These are phyloP conservation scores for Solanum okadae DNA, from an alignment of 257 asterid genomes.

Conservation along the genomic window DNA sequence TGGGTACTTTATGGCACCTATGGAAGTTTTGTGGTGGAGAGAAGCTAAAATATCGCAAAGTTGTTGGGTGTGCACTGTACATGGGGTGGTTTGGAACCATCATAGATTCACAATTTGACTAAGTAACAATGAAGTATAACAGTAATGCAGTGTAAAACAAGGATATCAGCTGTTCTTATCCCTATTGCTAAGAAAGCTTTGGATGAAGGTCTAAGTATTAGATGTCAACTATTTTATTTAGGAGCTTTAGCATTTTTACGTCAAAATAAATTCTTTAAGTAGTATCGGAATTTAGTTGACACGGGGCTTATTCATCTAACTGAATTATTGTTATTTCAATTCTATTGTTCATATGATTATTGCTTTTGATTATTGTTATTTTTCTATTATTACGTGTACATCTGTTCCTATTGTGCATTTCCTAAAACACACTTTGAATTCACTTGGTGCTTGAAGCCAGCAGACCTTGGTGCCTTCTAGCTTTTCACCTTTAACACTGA, in stretches of 20 bases:
- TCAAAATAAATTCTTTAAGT: background rate
- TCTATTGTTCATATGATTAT: background rate
- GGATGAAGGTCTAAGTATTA: background rate
- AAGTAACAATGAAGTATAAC: background rate
- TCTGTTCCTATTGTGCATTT: background rate
- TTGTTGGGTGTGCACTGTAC: background rate
- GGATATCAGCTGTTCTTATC: background rate
- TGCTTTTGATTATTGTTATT: background rate
- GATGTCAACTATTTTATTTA: background rate
- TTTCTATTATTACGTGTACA: background rate
- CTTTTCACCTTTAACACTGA: background rate
- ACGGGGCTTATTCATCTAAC: background rate
- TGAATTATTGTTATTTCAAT: background rate
- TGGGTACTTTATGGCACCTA: background rate
- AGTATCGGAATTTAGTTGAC: background rate
- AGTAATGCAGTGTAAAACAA: background rate
- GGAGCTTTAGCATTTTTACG: background rate
- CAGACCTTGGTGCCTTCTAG: background rate
- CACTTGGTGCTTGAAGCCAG: background rate
- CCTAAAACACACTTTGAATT: background rate
- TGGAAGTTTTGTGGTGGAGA: background rate
- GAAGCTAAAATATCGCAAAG: background rate
- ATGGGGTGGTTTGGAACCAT: background rate
- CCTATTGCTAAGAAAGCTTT: background rate
- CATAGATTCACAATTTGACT: background rate